Evolutionary conservation across 2,329 filamentous ascomycete species (phyloP), one percentile per base, ranked within the genome.

Genomic region (Blumeria graminis): DNA sequence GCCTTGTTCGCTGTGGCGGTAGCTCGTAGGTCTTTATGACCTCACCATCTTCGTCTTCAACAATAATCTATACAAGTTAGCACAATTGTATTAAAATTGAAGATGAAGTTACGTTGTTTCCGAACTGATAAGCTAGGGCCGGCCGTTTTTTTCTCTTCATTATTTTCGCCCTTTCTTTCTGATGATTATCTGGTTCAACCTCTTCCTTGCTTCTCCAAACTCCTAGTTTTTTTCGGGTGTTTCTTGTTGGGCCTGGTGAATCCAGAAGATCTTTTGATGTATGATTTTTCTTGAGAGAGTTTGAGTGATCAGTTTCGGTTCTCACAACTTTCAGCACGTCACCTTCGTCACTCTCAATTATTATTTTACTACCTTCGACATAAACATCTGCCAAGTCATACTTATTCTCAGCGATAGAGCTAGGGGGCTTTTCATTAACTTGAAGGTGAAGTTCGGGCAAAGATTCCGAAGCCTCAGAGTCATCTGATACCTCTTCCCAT

Each of bases 281-380:
- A 5, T 68, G 64, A 3, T 71, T 61, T 55, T 69, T 64, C 1
- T 70, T 58, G 7, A 65, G 70, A 58, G 73, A 70, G 39, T 70
- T 65, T 63, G 34, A 51, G 6, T 53, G 45, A 11, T 61, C 65
- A 28, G 22, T 28, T 28, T 28, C 22, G 10, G 67, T 74, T 45
- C 76, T 68, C 60, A 81, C 74, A 0, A 86, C 77, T 16, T 78
- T 78, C 6, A 95, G 67, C 2, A 95, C 89, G 56, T 95, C 89
- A 7, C 90, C 90, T 57, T 94, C 83, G 60, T 81, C 74, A 62
- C 94, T 84, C 68, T 96, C 90, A 57, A 93, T 79, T 6, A 95
- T 71, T 41, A 92, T 76, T 22, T 93, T 69, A 56, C 81, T 68
- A 1, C 89, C 88, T 69, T 95, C 88, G 60, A 89, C 78, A 62